Base-by-base conservation (phyloP, 108 stramenopile species). In the Skeletonema costatum region DNA sequence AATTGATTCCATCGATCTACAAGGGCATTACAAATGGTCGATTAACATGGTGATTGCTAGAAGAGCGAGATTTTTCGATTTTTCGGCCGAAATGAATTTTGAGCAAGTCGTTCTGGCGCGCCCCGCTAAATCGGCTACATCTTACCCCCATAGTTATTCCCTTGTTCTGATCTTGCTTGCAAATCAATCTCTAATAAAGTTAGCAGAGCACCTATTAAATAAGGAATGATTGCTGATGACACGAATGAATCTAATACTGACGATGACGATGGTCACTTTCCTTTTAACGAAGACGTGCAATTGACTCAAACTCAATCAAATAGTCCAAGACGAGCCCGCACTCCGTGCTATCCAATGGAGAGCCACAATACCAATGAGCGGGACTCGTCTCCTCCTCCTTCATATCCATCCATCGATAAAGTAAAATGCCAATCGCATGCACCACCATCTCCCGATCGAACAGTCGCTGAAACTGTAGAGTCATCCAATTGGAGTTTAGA, bases 391-490 rank as follows among this genome's bases (percentile, higher is more conserved):
- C 7, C 53, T 25, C 53, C 5, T 29, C 53, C 53, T 19, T 9
- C 25, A 9, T 6, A 56, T 5, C 25, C 53, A 56, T 56, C 25
- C n/a, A 56, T 25, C 25, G 53, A 56, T 10, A 56, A 56, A 25
- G 53, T n/a, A 14, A 50, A 56, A 25, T 10, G 7, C 21, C 19
- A 56, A 56, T 10, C 21, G 6, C 44, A 56, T 56, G 53, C 25
- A 29, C 53, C 39, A 14, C 16, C 19, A 30, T 67, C 66, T 48
- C 48, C 44, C 21, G 66, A 48, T 42, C 66, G 42, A 11, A 62
- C 67, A 42, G 75, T 53, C 44, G 67, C 56, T 8, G 75, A 76
- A 68, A 68, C 75, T 32, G 66, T 39, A 25, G 36, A 35, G 11
- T 76, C 60, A 29, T 74, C 74, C 14, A 33, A 30, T 21, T 60